Evolutionary conservation across 2,329 filamentous ascomycete species (phyloP).

Genomic region (Fusarium sp.): DNA sequence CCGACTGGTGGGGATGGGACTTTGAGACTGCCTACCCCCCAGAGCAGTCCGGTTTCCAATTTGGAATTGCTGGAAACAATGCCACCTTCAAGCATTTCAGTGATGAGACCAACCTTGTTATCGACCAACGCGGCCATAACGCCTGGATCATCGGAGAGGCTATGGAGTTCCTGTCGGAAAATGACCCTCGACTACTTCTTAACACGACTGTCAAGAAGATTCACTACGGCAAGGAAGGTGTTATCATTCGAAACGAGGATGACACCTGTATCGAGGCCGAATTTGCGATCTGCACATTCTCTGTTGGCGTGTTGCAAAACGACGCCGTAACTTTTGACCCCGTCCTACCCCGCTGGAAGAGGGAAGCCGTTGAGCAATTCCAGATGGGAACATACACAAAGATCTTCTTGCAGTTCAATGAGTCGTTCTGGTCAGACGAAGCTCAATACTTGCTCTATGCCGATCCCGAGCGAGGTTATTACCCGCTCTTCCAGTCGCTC

Average conservation of each 20-base stretch:
- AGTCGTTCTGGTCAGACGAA: conserved; percentile 70
- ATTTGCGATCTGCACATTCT: conserved; percentile 76
- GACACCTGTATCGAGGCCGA: conserved; percentile 68
- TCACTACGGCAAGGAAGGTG: conserved; percentile 62
- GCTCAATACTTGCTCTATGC: conserved; percentile 60
- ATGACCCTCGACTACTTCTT: conserved; percentile 69
- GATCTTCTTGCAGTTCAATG: conserved; percentile 76
- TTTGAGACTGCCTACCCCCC: conserved; percentile 70
- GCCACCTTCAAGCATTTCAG: conserved; percentile 71
- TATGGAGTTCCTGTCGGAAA: conserved; percentile 63
- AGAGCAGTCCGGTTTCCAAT: conserved; percentile 66
- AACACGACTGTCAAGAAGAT: conserved; percentile 68
- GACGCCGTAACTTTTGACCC: conserved; percentile 69
- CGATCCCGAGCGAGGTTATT: conserved; percentile 56
- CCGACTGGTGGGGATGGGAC: conserved; percentile 70
- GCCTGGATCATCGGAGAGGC: conserved; percentile 69
- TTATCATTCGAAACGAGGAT: conserved; percentile 64
- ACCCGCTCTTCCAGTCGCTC: conserved; percentile 73
- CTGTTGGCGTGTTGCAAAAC: conserved; percentile 74
- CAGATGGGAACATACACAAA: conserved; percentile 80
- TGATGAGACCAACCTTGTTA: conserved; percentile 71
- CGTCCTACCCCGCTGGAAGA: conserved; percentile 72
- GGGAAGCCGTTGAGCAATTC: conserved; percentile 71
- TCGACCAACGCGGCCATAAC: conserved; percentile 72
- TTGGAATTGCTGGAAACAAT: conserved; percentile 68